Base-by-base conservation (phyloP, 305 asterid species). In the Solanum hybrid region DNA sequence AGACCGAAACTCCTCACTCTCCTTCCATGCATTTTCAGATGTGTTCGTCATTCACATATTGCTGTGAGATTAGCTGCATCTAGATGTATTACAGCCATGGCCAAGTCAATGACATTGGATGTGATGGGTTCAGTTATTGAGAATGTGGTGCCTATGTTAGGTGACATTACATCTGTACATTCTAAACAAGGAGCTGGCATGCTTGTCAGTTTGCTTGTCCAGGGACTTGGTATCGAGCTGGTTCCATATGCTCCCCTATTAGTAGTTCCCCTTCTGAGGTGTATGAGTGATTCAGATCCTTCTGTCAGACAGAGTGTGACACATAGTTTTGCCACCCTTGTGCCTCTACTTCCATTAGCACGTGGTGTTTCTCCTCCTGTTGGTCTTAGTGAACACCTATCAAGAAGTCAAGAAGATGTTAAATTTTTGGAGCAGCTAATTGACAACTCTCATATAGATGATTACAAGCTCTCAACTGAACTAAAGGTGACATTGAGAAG, bases 121-220 rank as follows among this genome's bases (percentile, higher is more conserved):
- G 98, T 97, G 88, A 97, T 97, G 99, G 97, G 95, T 74, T 89
- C 95, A 39, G 94, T 97, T 87, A 94, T 97, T 90, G 98, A 95
- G 93, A 96, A 94, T 92, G 98, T 95, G 88, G 94, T 97, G 88
- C 99, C 99, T 67, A 96, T 97, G 99, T 90, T 97, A 91, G 97
- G 99, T 89, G 99, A 97, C 87, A 91, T 93, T 95, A 86, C 95
- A 84, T 97, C 98, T 84, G 96, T 97, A 88, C 98, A 95, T 93
- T 96, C 98, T 84, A 97, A 99, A 93, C 99, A 97, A 94, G 99
- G 99, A 88, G 98, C 98, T 92, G 99, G 99, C 90, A 97, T 97
- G 99, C 99, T 97, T 91, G 98, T 97, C 89, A 97, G 98, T 92
- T 94, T 97, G 94, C 98, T 97, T 89, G 99, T 97, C 76, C 99